A percentile compares a stretch with the other conserved stretches of the same genome.
Evolutionary conservation across 1,139 yeast genomes (phyloP).

Genomic region (Blastobotrys ciferrii): DNA sequence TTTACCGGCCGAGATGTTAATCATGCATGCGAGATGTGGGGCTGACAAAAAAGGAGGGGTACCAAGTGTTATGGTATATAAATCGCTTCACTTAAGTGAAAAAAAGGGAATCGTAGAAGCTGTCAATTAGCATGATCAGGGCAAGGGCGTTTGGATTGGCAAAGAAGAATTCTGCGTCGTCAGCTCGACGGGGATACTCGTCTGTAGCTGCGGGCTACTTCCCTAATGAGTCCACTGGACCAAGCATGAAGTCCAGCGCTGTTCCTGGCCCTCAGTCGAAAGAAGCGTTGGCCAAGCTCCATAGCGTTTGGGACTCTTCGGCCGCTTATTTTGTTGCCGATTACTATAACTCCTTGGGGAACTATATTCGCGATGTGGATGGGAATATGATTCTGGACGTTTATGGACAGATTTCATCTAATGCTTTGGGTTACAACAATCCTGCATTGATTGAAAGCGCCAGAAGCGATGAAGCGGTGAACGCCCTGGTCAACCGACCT

Average conservation of each 20-base stretch:
- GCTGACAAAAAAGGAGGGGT: too few relatives aligned
- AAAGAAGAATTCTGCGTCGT: too few relatives aligned
- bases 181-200: too few relatives aligned
- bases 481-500: slow-evolving; percentile 74
- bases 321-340: slow-evolving; percentile 69
- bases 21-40: too few relatives aligned
- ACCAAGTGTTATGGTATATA: too few relatives aligned
- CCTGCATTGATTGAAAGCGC: slow-evolving; percentile 65
- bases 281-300: slow-evolving; percentile 47
- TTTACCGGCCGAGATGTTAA: too few relatives aligned
- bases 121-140: too few relatives aligned
- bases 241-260: slow-evolving; percentile 48
- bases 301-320: slow-evolving; percentile 59
- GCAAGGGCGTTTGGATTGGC: too few relatives aligned
- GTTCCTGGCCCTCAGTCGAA: slow-evolving; percentile 66
- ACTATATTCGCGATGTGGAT: slow-evolving; percentile 69
- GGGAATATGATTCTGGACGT: slow-evolving; percentile 68
- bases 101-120: too few relatives aligned
- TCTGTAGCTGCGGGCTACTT: slow-evolving; percentile 32
- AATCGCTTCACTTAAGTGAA: too few relatives aligned
- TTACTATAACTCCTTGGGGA: slow-evolving; percentile 65
- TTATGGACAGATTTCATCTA: slow-evolving; percentile 76
- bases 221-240: slow-evolving; percentile 67
- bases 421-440: slow-evolving; percentile 76
- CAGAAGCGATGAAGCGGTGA: slow-evolving; percentile 59